Conservation (phyloP, 78 protist genomes). For the Polysphondylium violaceum region DNA sequence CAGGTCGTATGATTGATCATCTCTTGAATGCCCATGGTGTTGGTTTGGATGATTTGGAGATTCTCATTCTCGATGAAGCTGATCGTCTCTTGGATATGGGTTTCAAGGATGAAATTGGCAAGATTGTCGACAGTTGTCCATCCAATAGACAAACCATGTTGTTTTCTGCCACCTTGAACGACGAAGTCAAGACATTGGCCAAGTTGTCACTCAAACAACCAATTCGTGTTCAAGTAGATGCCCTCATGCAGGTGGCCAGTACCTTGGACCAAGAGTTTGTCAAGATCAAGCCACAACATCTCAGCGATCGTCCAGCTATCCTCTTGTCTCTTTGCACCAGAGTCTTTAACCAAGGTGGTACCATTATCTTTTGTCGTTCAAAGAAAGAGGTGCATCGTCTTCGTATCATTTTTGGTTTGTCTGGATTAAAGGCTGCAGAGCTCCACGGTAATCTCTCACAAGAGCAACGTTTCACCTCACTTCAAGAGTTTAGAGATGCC, state of each 20-base stretch:
- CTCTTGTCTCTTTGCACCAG: constrained; percentile 44
- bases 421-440: constrained; percentile 84
- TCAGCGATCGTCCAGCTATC: constrained; percentile 65
- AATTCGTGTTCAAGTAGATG: constrained; percentile 84
- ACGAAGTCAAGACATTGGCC: constrained; percentile 84
- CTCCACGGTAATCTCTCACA: constrained; percentile 88
- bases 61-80: constrained; percentile 94
- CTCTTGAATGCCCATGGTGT: constrained; percentile 86
- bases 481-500: constrained; percentile 82
- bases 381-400: constrained; percentile 82
- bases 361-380: constrained; percentile 44
- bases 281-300: constrained; percentile 48
- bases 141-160: constrained; percentile 90
- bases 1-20: constrained; percentile 95
- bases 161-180: constrained; percentile 94
- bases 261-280: constrained; percentile 89
- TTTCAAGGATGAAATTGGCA: constrained; percentile 87
- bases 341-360: constrained; percentile 67
- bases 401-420: constrained; percentile 78
- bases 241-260: constrained; percentile 74
- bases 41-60: constrained; percentile 83
- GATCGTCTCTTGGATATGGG: constrained; percentile 95
- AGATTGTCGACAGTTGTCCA: constrained; percentile 88
- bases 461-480: constrained; percentile 77
- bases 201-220: constrained; percentile 82